Conservation (phyloP, 371 early-diverging fungal genomes). For the Sporodiniella umbellata region DNA sequence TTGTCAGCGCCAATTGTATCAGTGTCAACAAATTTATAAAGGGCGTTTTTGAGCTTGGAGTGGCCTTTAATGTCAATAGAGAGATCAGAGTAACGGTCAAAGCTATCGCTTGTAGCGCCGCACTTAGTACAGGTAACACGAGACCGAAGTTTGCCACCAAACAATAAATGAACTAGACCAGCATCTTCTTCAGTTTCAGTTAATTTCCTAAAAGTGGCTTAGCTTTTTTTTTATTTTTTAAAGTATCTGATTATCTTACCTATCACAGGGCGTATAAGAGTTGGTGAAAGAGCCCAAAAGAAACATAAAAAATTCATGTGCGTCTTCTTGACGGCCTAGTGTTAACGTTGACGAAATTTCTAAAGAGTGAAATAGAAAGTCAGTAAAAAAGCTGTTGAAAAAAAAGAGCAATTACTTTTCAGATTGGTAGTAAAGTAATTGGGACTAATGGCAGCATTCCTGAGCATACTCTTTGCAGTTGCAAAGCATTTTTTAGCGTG, state of each 20-base stretch:
- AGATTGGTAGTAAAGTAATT: conserved; percentile 67
- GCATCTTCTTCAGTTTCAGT: conserved; percentile 71
- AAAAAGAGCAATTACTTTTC: conserved; percentile 56
- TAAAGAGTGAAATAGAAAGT: too few relatives aligned
- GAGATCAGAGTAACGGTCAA: conserved; percentile 75
- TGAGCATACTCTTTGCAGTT: conserved; percentile 34
- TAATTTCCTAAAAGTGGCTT: conserved; percentile 46
- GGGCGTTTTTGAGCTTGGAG: conserved; percentile 58
- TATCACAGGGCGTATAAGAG: conserved; percentile 14
- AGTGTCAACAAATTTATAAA: conserved; percentile 64
- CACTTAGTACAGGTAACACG: conserved; percentile 76
- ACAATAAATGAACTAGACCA: conserved; percentile 71
- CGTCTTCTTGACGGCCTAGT: conserved; percentile 85
- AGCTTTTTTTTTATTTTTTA: conserved; percentile 1
- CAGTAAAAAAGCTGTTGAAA: background rate
- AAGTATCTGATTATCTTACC: conserved; percentile 16
- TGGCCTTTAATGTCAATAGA: conserved; percentile 72
- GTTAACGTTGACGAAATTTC: conserved; percentile 75
- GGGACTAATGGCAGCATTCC: conserved; percentile 58
- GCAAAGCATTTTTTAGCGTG: conserved; percentile 50
- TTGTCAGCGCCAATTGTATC: conserved; percentile 35
- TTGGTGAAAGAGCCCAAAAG: conserved; percentile 60
- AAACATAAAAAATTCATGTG: conserved; percentile 85
- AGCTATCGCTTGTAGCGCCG: conserved; percentile 71
- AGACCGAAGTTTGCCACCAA: conserved; percentile 82